phyloP scores from a whole-genome alignment of 768 basidiomycete species.

The Lentinula edodes region DNA sequence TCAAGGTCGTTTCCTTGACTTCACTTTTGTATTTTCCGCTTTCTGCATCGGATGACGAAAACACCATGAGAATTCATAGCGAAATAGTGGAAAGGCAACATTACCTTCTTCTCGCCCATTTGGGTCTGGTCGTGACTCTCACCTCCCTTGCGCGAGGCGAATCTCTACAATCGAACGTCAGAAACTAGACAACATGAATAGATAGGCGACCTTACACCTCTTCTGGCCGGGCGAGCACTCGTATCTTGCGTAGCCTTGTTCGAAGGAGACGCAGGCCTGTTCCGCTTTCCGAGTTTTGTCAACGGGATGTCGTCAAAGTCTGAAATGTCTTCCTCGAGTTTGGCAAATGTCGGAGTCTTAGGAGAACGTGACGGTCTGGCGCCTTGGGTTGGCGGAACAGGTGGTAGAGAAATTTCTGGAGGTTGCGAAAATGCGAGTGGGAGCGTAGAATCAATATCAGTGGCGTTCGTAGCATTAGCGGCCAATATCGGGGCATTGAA shows the following conservation, averaged over 20 bases:
- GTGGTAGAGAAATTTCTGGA: neutral
- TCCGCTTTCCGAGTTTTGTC: constrained; percentile 1
- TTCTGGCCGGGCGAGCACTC: neutral
- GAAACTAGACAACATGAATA: neutral
- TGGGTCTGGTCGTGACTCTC: neutral
- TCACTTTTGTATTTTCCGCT: neutral
- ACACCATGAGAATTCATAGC: neutral
- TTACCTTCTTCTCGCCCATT: neutral
- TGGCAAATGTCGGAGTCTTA: constrained; percentile 1
- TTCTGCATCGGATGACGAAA: neutral
- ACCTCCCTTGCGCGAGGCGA: neutral
- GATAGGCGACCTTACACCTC: neutral
- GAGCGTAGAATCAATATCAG: too few relatives aligned
- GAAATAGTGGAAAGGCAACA: neutral
- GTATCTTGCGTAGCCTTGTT: neutral
- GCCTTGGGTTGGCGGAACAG: neutral
- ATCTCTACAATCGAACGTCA: neutral
- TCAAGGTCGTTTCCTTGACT: neutral
- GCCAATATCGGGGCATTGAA: neutral
- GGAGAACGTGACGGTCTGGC: neutral
- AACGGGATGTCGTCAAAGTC: constrained; percentile 3
- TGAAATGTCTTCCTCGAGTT: constrained; percentile 5
- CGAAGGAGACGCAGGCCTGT: neutral
- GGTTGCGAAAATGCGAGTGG: neutral
- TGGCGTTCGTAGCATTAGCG: neutral